Evolutionary conservation across 1,139 yeast genomes (phyloP).

Genomic region (Debaryomyces coudertii): DNA sequence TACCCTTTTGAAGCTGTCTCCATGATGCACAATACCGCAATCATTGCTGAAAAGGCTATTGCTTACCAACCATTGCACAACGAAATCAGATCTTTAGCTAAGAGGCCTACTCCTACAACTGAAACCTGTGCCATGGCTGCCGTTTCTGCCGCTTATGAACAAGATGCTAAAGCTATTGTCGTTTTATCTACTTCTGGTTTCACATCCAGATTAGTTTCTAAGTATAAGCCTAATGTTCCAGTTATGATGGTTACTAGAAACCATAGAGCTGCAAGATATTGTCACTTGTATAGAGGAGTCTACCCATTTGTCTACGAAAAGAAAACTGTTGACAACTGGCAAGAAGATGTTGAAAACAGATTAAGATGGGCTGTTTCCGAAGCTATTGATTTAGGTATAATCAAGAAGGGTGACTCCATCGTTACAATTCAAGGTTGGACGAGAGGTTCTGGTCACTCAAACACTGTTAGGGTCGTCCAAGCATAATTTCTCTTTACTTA

Average conservation of each 20-base stretch:
- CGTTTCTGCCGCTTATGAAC: slow-evolving; percentile 94
- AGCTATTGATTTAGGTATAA: slow-evolving; percentile 85
- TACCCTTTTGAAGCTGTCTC: slow-evolving; percentile 97
- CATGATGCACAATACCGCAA: slow-evolving; percentile 98
- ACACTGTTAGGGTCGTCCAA: slow-evolving; percentile 83
- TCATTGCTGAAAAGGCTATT: slow-evolving; percentile 96
- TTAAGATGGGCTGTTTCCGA: slow-evolving; percentile 91
- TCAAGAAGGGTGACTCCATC: slow-evolving; percentile 84
- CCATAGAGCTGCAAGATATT: slow-evolving; percentile 87
- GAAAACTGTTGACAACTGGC: slow-evolving; percentile 82
- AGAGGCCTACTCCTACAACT: slow-evolving; percentile 88
- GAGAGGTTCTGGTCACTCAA: slow-evolving; percentile 98
- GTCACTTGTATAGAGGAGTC: slow-evolving; percentile 97
- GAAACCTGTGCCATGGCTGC: slow-evolving; percentile 99
- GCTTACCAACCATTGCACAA: slow-evolving; percentile 86
- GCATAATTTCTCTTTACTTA: slow-evolving; percentile 32
- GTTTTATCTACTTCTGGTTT: slow-evolving; percentile 94
- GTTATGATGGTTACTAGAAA: slow-evolving; percentile 98
- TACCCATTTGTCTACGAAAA: slow-evolving; percentile 88
- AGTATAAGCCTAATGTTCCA: slow-evolving; percentile 97
- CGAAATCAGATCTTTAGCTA: slow-evolving; percentile 84
- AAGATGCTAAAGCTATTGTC: slow-evolving; percentile 94
- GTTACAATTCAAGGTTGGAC: slow-evolving; percentile 99
- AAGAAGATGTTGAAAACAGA: slow-evolving; percentile 94
- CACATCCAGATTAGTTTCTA: slow-evolving; percentile 94